Conservation (phyloP, 2,329 filamentous ascomycete genomes). For the Arthrobotrys iridis region DNA sequence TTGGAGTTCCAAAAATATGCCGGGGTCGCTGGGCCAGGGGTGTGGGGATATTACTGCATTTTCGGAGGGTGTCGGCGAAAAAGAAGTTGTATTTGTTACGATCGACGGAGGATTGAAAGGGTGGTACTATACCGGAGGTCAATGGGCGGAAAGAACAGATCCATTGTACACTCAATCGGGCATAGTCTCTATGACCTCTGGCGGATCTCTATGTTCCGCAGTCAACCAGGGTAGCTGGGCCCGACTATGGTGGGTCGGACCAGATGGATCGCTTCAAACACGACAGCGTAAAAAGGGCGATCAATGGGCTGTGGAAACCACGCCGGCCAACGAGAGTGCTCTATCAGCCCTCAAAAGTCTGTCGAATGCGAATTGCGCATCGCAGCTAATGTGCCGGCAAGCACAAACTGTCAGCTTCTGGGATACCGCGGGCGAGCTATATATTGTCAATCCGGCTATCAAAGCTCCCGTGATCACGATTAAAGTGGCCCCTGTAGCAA, state of each 20-base stretch:
- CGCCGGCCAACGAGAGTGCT: neutral
- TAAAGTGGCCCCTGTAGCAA: neutral
- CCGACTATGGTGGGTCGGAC: neutral
- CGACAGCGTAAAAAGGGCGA: neutral
- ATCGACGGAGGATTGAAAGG: neutral
- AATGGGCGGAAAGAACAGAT: neutral
- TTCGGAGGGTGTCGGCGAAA: neutral
- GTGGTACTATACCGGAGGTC: neutral
- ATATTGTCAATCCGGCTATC: neutral
- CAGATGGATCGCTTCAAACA: neutral
- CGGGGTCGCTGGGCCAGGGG: neutral
- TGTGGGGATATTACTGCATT: neutral
- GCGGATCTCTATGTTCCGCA: conserved; percentile 1
- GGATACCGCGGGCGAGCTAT: neutral
- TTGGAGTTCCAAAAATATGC: neutral
- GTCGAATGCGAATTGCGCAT: neutral
- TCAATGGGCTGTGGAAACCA: neutral
- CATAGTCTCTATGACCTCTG: neutral
- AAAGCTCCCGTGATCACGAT: neutral
- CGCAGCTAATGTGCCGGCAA: neutral
- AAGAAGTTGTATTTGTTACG: neutral
- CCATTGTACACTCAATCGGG: conserved; percentile 1
- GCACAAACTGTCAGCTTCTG: neutral
- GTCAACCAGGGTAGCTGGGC: neutral
- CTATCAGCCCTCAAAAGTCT: neutral